These are phyloP conservation scores for Gnomoniopsis sp. DNA, from an alignment of 2,329 filamentous ascomycete genomes.

Conservation along the genomic window DNA sequence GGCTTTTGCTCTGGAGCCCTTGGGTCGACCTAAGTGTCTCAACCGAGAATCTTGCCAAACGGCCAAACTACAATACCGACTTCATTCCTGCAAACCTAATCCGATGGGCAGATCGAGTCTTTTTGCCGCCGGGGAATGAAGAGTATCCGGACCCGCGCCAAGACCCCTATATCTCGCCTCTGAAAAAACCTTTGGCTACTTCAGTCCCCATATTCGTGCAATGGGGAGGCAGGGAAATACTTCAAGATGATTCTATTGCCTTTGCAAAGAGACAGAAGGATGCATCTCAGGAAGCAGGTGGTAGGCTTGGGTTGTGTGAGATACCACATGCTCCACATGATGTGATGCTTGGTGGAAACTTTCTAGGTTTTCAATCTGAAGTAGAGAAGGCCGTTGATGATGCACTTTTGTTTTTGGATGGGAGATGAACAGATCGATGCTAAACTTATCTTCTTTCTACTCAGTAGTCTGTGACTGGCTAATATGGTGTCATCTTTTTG, in stretches of 20 bases:
- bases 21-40: not conserved
- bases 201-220: not conserved
- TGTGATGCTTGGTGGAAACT: not conserved
- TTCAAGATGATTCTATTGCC: not conserved
- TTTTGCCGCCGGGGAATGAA: not conserved
- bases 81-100: not conserved
- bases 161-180: not conserved
- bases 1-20: not conserved
- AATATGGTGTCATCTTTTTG: too few species aligned
- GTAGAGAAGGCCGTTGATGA: not conserved
- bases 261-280: not conserved
- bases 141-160: not conserved
- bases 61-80: not conserved
- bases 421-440: too few species aligned
- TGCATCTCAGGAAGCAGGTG: not conserved
- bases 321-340: not conserved
- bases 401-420: not conserved
- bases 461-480: too few species aligned
- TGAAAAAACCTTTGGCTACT: not conserved
- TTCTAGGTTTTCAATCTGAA: not conserved
- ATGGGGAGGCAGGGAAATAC: not conserved
- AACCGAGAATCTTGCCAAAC: not conserved
- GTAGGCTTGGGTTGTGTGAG: not conserved
- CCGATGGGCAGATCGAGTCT: not conserved
- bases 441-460: too few species aligned